Conservation (phyloP, 495 filamentous ascomycete species). For the Pseudomonodictys pantanalensis region DNA sequence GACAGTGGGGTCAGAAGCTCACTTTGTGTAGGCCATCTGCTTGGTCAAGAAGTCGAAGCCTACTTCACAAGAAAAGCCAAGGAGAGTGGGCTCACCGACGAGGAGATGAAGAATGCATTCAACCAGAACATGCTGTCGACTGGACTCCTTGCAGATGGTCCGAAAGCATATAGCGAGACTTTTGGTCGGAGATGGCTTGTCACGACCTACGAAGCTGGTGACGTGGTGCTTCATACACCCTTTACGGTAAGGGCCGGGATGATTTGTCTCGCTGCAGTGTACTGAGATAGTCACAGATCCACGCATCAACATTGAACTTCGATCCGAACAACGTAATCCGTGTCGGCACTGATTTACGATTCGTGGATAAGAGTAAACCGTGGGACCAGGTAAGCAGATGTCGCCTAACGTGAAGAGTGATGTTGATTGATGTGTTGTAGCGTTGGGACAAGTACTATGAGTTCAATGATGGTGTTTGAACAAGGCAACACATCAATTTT, state of each 20-base stretch:
- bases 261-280: no score
- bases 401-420: not conserved
- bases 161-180: constrained; percentile 19
- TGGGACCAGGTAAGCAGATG: constrained; percentile 15
- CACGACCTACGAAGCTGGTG: constrained; percentile 34
- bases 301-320: constrained; percentile 33
- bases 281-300: constrained; percentile 13
- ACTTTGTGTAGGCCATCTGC: constrained; percentile 11
- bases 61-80: constrained; percentile 33
- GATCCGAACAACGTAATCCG: constrained; percentile 32
- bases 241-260: constrained; percentile 9
- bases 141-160: constrained; percentile 33
- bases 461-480: constrained; percentile 28
- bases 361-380: constrained; percentile 21
- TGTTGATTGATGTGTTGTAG: not conserved
- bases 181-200: constrained; percentile 34
- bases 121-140: constrained; percentile 39
- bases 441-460: constrained; percentile 24
- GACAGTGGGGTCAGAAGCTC: not conserved
- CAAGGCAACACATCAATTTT: no score
- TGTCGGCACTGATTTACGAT: constrained; percentile 32
- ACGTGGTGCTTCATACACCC: constrained; percentile 36
- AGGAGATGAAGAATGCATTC: constrained; percentile 35
- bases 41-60: constrained; percentile 33
- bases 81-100: constrained; percentile 24